These are phyloP conservation scores for Metarhizium brunneum DNA, from an alignment of 2,329 filamentous ascomycete genomes.

Conservation along the genomic window DNA sequence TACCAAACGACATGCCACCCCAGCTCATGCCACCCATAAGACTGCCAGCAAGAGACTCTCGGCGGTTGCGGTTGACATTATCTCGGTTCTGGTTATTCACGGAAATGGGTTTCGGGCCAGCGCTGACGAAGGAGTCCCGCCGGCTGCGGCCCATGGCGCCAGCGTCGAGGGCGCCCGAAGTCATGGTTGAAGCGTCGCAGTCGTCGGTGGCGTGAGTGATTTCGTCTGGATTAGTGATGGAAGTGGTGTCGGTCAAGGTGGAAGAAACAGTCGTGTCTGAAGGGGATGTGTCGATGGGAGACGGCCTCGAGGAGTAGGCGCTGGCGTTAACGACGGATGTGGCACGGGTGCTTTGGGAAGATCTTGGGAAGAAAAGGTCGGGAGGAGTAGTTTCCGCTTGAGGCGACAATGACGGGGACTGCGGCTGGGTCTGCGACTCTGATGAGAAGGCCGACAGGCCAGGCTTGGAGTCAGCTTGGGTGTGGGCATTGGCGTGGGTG, in stretches of 20 bases:
- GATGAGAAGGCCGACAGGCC: slow-evolving; percentile 21
- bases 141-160: slow-evolving; percentile 45
- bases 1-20: slow-evolving; percentile 92
- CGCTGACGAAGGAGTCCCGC: slow-evolving; percentile 58
- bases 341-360: slow-evolving; percentile 8
- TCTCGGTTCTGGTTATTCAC: slow-evolving; percentile 57
- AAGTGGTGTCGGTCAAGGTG: slow-evolving; percentile 14
- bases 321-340: slow-evolving; percentile 9
- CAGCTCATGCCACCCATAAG: slow-evolving; percentile 84
- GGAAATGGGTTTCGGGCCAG: slow-evolving; percentile 57
- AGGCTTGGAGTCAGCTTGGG: slow-evolving; percentile 19
- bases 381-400: slow-evolving; percentile 21
- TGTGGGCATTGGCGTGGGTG: slow-evolving; percentile 8
- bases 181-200: slow-evolving; percentile 39
- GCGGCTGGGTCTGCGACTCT: slow-evolving; percentile 18
- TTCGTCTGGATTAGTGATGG: slow-evolving; percentile 12
- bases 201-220: slow-evolving; percentile 9
- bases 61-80: slow-evolving; percentile 44
- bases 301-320: slow-evolving; percentile 24
- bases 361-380: slow-evolving; percentile 13
- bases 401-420: slow-evolving; percentile 22
- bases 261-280: slow-evolving; percentile 14
- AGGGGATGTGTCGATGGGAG: slow-evolving; percentile 21
- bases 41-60: slow-evolving; percentile 55
- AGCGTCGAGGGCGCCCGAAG: slow-evolving; percentile 50